Percentiles rank a stretch among this genome's conserved stretches.
Evolutionary conservation across 192 early-diverging fungal species (phyloP).

Genomic region (Glomus cerebriforme): DNA sequence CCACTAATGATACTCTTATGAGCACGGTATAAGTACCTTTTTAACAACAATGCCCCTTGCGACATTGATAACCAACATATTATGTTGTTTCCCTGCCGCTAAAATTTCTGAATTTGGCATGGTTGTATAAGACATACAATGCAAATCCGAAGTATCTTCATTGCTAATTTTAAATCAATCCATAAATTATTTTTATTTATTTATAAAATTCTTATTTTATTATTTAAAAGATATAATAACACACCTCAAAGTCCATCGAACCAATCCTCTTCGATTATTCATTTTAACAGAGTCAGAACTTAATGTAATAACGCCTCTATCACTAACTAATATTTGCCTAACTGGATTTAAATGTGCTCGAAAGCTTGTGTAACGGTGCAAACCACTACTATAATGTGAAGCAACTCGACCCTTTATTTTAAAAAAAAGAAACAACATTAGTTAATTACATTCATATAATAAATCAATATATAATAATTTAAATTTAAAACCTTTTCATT

Average conservation of each 20-base stretch:
- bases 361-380: conserved; percentile 75
- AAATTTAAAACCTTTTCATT: conserved; percentile 68
- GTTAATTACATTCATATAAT: background rate
- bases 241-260: conserved; percentile 58
- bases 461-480: too few relatives aligned
- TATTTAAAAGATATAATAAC: conserved; percentile 27
- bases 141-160: conserved; percentile 51
- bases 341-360: conserved; percentile 65
- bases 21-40: conserved; percentile 38
- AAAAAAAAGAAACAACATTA: conserved; percentile 4
- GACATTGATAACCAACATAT: conserved; percentile 53
- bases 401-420: conserved; percentile 65
- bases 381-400: conserved; percentile 59
- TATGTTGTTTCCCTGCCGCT: conserved; percentile 58
- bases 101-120: conserved; percentile 60
- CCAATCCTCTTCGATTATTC: conserved; percentile 54
- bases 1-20: conserved; percentile 20
- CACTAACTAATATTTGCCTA: conserved; percentile 62
- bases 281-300: conserved; percentile 64
- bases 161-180: too few relatives aligned
- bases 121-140: conserved; percentile 56
- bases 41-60: conserved; percentile 49
- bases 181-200: background rate
- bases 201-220: background rate
- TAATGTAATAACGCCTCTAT: conserved; percentile 67